These are phyloP conservation scores for Leptosphaerulina australis DNA, from an alignment of 2,329 filamentous ascomycete species.

Conservation along the genomic window DNA sequence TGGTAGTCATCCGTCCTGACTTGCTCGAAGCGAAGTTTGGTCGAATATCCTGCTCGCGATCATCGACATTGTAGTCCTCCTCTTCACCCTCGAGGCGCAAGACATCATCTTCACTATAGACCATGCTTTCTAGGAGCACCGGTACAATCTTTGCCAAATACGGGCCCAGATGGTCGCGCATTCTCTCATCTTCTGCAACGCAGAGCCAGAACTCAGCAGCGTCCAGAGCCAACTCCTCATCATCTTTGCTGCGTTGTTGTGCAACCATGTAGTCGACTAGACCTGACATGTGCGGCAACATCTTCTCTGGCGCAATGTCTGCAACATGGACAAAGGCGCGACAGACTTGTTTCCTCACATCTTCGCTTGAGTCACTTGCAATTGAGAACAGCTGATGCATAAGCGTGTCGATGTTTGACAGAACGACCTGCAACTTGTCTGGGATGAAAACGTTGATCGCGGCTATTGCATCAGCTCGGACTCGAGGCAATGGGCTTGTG, in stretches of 20 bases:
- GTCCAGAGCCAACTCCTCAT: slow-evolving; percentile 89
- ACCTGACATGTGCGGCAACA: slow-evolving; percentile 83
- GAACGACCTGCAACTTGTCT: slow-evolving; percentile 79
- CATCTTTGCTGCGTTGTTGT: slow-evolving; percentile 81
- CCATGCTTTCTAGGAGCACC: slow-evolving; percentile 90
- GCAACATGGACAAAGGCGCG: slow-evolving; percentile 91
- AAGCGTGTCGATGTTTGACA: slow-evolving; percentile 79
- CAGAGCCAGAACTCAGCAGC: slow-evolving; percentile 98
- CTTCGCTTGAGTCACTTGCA: slow-evolving; percentile 74
- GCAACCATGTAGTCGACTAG: slow-evolving; percentile 91
- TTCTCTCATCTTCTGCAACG: slow-evolving; percentile 81
- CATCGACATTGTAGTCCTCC: slow-evolving; percentile 88
- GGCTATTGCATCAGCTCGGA: slow-evolving; percentile 78
- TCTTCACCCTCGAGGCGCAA: slow-evolving; percentile 76
- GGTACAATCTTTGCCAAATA: slow-evolving; percentile 86
- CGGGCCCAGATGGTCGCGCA: slow-evolving; percentile 77
- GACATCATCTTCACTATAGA: slow-evolving; percentile 94
- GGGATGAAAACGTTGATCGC: slow-evolving; percentile 92
- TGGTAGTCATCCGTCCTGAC: slow-evolving; percentile 63
- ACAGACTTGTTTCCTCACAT: slow-evolving; percentile 91
- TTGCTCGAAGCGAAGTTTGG: slow-evolving; percentile 83
- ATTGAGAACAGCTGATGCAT: slow-evolving; percentile 83
- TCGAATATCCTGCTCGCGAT: slow-evolving; percentile 88
- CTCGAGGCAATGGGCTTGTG: slow-evolving; percentile 73
- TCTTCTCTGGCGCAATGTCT: slow-evolving; percentile 86